Percentiles rank a stretch among this genome's conserved stretches.
These are phyloP conservation scores for Candida yuanshanica DNA, from an alignment of 805 yeast species.

Conservation along the genomic window DNA sequence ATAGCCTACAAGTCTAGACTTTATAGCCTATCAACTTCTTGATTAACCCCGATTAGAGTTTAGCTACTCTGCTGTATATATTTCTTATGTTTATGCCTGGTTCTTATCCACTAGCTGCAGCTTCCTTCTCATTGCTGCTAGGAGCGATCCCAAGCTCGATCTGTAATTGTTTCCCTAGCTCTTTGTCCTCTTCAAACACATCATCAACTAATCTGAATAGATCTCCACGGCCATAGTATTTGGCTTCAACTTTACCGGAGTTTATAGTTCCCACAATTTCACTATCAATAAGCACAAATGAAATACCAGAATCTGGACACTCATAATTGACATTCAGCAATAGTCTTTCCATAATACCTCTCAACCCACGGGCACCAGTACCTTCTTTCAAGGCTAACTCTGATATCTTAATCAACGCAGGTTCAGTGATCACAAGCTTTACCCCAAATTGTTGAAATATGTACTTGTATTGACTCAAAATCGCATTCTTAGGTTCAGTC, in stretches of 20 bases:
- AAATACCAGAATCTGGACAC: constrained; percentile 51
- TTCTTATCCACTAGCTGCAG: constrained; percentile 1
- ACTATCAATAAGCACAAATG: constrained; percentile 43
- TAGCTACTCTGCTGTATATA: too few relatives aligned
- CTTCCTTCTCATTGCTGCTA: background rate
- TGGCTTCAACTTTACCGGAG: constrained; percentile 31
- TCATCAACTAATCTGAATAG: constrained; percentile 35
- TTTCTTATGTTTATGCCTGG: too few relatives aligned
- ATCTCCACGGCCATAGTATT: constrained; percentile 42
- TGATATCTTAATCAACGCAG: constrained; percentile 45
- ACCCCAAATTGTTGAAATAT: constrained; percentile 50
- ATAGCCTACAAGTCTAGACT: too few relatives aligned
- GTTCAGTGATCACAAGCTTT: constrained; percentile 40
- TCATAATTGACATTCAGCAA: constrained; percentile 49
- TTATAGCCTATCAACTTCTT: too few relatives aligned
- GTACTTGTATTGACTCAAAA: constrained; percentile 47
- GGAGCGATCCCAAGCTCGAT: constrained; percentile 20
- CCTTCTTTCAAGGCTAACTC: constrained; percentile 43
- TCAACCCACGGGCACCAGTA: constrained; percentile 57
- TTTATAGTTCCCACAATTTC: constrained; percentile 37
- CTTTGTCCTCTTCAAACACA: constrained; percentile 36
- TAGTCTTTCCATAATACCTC: constrained; percentile 49
- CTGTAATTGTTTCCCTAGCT: constrained; percentile 30
- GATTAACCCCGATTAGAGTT: too few relatives aligned
- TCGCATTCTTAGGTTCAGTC: constrained; percentile 50